phyloP scores from a whole-genome alignment of 2,329 filamentous ascomycete genomes.

The Triangularia verruculosa region DNA sequence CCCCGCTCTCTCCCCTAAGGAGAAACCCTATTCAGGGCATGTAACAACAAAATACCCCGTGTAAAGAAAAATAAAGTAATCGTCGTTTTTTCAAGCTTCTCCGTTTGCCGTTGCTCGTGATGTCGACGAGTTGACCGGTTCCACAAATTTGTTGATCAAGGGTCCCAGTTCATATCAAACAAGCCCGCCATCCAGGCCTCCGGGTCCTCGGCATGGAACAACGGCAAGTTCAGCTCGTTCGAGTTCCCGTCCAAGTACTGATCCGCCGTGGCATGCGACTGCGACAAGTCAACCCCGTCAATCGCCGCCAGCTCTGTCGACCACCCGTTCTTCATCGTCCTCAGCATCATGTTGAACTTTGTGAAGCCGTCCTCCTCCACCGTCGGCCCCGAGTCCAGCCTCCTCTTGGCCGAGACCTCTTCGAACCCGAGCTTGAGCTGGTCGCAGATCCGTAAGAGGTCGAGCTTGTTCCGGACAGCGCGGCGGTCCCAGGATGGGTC shows the following conservation, averaged over 20 bases:
- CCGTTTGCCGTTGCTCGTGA: background rate
- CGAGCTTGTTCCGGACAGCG: conserved; percentile 32
- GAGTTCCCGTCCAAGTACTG: conserved; percentile 12
- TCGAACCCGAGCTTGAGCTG: conserved; percentile 30
- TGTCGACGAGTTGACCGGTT: background rate
- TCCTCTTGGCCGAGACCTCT: conserved; percentile 19
- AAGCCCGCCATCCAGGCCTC: conserved; percentile 24
- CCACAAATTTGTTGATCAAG: background rate
- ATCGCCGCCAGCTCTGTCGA: conserved; percentile 15
- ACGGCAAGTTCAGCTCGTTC: conserved; percentile 16
- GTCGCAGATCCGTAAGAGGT: conserved; percentile 35
- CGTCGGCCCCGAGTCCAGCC: conserved; percentile 12
- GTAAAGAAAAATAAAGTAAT: conserved; percentile 1
- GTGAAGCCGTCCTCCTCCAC: conserved; percentile 25
- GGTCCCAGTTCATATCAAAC: conserved; percentile 27
- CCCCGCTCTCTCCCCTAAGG: background rate
- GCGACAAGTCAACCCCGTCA: background rate
- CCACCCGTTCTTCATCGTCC: conserved; percentile 21
- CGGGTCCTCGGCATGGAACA: conserved; percentile 20
- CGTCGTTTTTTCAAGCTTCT: background rate
- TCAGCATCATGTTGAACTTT: conserved; percentile 21
- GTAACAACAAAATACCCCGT: background rate
- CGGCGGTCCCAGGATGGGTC: conserved; percentile 40
- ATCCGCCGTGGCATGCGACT: background rate
- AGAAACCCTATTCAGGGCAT: background rate